Base-by-base conservation (phyloP, 2,329 filamentous ascomycete species). In the Cercospora zeae-maydis region DNA sequence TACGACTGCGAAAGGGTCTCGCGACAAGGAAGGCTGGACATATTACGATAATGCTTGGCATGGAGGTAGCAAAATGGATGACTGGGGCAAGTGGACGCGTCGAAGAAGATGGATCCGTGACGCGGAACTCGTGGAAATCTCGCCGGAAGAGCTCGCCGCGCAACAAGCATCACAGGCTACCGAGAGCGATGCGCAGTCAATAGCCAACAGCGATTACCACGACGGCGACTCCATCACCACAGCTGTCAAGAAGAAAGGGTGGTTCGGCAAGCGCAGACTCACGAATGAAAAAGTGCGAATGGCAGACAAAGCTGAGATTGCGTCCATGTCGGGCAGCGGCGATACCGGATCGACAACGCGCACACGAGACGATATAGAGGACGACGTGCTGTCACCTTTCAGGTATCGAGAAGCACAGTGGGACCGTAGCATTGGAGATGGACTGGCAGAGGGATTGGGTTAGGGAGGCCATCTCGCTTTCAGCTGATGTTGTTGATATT, bases 1-100 rank as follows among this genome's bases (percentile, higher is more conserved):
- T 21, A 70, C 69, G 34, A 63, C 56, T 30, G 65, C 68, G 9
- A 72, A 72, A 58, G 72, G 73, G 7, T 72, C 71, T 11, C 75
- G 75, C n/a, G 79, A 81, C 24, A 88, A 85, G 3, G 87, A 88
- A 69, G 95, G 93, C 1, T 99, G 95, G 95, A 91, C 96, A 37
- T 99, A 95, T 76, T 99, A 97, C 74, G 95, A 99, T 73, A 98
- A 93, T 75, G 97, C 96, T 89, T 99, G 95, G 95, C 88, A 92
- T 75, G 89, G 91, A 69, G 93, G 93, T 16, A 88, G 90, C 14
- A 85, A 92, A 63, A 91, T 91, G 3, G 95, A 99, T 71, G 91
- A 93, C 58, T 99, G 95, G 95, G 91, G 91, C 42, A 87, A 92
- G 61, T 99, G 96, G 83, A 99, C 95, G 0, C 86, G 95, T 13